These are phyloP conservation scores for Solanum chilense DNA, from an alignment of 257 asterid genomes.

Conservation along the genomic window DNA sequence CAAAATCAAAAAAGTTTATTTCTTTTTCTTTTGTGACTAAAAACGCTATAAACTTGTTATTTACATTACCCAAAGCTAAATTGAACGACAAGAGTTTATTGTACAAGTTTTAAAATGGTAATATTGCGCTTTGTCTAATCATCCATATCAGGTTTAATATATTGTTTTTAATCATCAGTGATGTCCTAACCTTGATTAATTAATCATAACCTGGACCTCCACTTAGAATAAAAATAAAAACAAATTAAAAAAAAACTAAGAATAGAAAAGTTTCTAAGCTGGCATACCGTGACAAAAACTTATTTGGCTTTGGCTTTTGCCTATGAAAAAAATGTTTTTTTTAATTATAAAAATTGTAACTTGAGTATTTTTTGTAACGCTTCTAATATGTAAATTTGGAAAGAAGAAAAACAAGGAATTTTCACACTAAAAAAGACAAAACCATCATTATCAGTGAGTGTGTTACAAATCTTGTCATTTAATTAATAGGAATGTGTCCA, in stretches of 20 bases:
- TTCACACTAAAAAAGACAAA: not conserved
- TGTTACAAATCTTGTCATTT: not conserved
- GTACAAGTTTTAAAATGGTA: not conserved
- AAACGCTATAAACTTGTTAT: not conserved
- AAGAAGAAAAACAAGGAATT: not conserved
- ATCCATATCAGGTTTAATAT: not conserved
- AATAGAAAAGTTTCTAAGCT: not conserved
- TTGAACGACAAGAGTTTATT: not conserved
- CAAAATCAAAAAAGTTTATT: not conserved
- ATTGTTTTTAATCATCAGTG: not conserved
- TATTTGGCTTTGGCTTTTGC: not conserved
- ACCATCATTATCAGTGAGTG: not conserved
- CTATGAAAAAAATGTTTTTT: not conserved
- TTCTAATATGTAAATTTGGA: not conserved
- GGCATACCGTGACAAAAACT: not conserved
- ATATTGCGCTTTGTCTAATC: not conserved
- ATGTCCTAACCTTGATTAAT: not conserved
- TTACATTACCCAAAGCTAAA: not conserved
- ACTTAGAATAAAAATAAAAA: not conserved
- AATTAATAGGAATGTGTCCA: not conserved
- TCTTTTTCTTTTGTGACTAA: not conserved
- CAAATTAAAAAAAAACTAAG: not conserved
- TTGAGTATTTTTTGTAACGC: not conserved
- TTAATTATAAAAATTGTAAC: not conserved
- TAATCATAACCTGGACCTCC: not conserved